Conservation (phyloP, 179 eudicot species). For the Silene coronaria region DNA sequence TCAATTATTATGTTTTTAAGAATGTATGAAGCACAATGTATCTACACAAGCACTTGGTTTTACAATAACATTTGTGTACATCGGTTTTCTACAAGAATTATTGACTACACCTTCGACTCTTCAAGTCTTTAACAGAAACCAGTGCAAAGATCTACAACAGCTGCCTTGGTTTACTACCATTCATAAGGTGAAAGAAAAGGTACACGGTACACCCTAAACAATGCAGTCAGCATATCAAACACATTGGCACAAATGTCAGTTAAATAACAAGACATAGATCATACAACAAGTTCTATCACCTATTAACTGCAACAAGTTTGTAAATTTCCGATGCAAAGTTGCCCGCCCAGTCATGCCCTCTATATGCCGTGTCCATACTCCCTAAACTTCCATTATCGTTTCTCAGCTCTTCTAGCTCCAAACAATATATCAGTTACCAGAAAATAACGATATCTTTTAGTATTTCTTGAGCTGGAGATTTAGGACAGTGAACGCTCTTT, state of each 20-base stretch:
- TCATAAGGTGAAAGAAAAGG: neutral
- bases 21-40: too few relatives aligned
- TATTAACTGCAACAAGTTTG: neutral
- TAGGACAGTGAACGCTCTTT: neutral
- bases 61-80: too few relatives aligned
- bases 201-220: neutral
- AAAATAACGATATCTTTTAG: neutral
- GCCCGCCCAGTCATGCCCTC: neutral
- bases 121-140: neutral
- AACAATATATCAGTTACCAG: constrained; percentile 4
- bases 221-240: neutral
- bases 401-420: neutral
- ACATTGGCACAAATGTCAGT: constrained; percentile 1
- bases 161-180: neutral
- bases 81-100: too few relatives aligned
- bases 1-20: too few relatives aligned
- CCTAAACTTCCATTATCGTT: constrained; percentile 7
- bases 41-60: too few relatives aligned
- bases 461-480: neutral
- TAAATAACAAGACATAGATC: constrained; percentile 5
- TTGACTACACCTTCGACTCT: neutral
- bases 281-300: neutral
- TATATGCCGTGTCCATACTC: constrained; percentile 6
- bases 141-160: neutral
- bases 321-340: constrained; percentile 13